phyloP scores from a whole-genome alignment of 257 asterid species.

The Fraxinus anomala region DNA sequence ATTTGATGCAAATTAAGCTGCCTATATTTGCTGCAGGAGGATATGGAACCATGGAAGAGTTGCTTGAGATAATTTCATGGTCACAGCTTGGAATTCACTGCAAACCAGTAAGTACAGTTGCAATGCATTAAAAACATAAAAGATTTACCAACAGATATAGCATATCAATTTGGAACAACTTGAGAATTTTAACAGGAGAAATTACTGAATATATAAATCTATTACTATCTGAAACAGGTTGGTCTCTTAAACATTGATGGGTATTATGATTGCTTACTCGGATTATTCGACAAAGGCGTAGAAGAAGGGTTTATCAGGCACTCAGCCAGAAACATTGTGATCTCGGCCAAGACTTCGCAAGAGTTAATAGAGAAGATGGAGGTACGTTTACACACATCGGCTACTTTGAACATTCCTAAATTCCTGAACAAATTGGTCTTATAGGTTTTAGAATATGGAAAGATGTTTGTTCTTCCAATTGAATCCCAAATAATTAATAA shows the following conservation, averaged over 20 bases:
- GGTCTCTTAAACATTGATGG: constrained; percentile 64
- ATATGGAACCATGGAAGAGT: constrained; percentile 70
- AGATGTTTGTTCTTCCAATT: no score
- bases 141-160: not conserved
- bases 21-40: constrained; percentile 44
- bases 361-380: constrained; percentile 62
- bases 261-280: constrained; percentile 63
- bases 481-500: no score
- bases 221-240: constrained; percentile 38
- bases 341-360: constrained; percentile 49
- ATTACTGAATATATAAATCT: no score
- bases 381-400: constrained; percentile 29
- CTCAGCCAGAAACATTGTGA: constrained; percentile 53
- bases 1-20: not conserved
- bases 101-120: constrained; percentile 42
- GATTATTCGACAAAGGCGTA: constrained; percentile 61
- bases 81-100: constrained; percentile 54
- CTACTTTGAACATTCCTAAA: not conserved
- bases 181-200: not conserved
- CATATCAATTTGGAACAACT: not conserved
- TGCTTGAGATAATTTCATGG: constrained; percentile 67
- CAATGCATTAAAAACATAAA: not conserved
- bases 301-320: constrained; percentile 61
- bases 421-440: not conserved
- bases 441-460: no score